These are phyloP conservation scores for Dorcoceras hygrometricum DNA, from an alignment of 257 asterid species.

Conservation along the genomic window DNA sequence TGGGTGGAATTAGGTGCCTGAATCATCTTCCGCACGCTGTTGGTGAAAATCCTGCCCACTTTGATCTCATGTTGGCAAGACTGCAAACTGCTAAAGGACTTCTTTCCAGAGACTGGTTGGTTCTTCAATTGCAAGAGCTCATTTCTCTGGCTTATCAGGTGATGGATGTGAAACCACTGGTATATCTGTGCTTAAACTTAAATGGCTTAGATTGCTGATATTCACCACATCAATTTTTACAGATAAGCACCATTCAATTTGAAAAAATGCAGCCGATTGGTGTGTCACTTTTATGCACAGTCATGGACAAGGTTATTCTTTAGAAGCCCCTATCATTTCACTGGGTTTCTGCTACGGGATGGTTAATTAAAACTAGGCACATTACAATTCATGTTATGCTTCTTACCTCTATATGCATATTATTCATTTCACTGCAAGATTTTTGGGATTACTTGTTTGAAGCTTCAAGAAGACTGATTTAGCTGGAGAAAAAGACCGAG, in stretches of 20 bases:
- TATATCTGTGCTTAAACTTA: conserved; percentile 18
- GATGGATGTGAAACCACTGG: conserved; percentile 25
- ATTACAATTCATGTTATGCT: conserved; percentile 5
- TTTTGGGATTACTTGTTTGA: neutral
- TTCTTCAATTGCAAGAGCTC: conserved; percentile 90
- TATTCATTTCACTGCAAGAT: neutral
- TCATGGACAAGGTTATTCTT: conserved; percentile 83
- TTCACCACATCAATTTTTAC: conserved; percentile 33
- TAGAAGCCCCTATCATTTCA: conserved; percentile 7
- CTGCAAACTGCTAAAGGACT: conserved; percentile 40
- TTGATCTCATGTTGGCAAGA: conserved; percentile 82
- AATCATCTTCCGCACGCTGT: conserved; percentile 93
- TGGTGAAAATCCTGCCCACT: conserved; percentile 83
- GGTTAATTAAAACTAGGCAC: conserved; percentile 8
- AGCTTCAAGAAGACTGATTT: neutral
- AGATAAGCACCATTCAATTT: conserved; percentile 98
- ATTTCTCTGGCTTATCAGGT: conserved; percentile 99
- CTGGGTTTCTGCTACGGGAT: conserved; percentile 12
- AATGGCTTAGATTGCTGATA: conserved; percentile 14
- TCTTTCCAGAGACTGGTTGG: conserved; percentile 74
- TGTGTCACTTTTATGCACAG: conserved; percentile 73
- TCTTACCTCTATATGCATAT: neutral
- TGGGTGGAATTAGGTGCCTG: conserved; percentile 67
- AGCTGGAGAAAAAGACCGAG: neutral
- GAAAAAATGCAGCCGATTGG: conserved; percentile 93